These are phyloP conservation scores for Gracilaria gracilis DNA, from an alignment of 23 red algal genomes.

Conservation along the genomic window DNA sequence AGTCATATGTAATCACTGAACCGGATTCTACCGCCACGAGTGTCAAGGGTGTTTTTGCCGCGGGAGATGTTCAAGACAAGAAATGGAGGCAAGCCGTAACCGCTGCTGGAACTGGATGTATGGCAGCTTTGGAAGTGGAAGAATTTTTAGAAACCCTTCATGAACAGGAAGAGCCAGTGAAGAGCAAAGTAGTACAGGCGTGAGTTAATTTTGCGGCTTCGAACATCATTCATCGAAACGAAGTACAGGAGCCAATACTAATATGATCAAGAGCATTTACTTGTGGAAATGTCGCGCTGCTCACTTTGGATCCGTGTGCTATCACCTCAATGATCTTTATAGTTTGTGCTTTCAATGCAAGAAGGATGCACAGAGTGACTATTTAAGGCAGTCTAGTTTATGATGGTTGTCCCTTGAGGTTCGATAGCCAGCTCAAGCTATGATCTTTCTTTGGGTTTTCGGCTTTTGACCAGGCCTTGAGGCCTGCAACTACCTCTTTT, in stretches of 20 bases:
- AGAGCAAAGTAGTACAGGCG: background rate
- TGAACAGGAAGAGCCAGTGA: conserved; percentile 25
- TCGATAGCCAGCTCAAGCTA: conserved; percentile 25
- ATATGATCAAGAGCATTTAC: background rate
- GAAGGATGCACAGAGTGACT: background rate
- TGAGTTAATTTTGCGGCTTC: background rate
- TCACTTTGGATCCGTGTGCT: background rate
- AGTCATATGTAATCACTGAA: conserved; percentile 90
- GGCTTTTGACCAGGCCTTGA: conserved; percentile 28
- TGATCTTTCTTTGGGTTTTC: conserved; percentile 35
- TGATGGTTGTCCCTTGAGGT: background rate
- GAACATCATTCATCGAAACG: background rate
- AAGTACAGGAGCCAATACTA: background rate
- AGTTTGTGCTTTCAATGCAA: background rate
- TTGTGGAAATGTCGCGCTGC: background rate
- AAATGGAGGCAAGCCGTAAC: conserved; percentile 94
- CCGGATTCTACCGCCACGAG: conserved; percentile 90
- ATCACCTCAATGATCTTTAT: background rate
- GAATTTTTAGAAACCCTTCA: conserved; percentile 67
- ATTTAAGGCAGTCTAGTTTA: background rate
- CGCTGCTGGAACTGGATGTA: conserved; percentile 93
- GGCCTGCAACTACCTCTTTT: conserved; percentile 23
- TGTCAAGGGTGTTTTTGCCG: conserved; percentile 92
- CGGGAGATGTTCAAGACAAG: conserved; percentile 96
- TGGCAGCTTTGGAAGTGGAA: conserved; percentile 95